A percentile compares a stretch with the other conserved stretches of the same genome.
These are phyloP conservation scores for Phaffomyces antillensis DNA, from an alignment of 805 yeast genomes.

Conservation along the genomic window DNA sequence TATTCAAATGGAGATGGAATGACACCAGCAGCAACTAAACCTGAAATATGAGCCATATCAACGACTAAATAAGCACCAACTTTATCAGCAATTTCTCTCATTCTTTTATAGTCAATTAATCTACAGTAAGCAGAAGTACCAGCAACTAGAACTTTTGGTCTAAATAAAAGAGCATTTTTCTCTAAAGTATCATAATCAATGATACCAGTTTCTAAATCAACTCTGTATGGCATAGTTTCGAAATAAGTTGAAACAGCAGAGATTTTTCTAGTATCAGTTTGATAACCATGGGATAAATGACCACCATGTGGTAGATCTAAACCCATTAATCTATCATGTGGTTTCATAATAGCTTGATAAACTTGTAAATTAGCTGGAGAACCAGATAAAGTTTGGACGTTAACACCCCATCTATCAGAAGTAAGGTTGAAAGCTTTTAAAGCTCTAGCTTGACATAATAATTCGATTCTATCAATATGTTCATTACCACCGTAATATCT, in stretches of 20 bases:
- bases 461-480: conserved; percentile 86
- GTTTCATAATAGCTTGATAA: conserved; percentile 81
- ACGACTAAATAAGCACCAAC: conserved; percentile 90
- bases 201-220: conserved; percentile 77
- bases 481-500: conserved; percentile 98
- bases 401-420: conserved; percentile 91
- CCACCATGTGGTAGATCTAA: conserved; percentile 98
- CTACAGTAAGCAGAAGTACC: conserved; percentile 97
- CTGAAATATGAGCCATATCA: conserved; percentile 98
- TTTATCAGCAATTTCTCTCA: conserved; percentile 84
- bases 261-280: conserved; percentile 82
- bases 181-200: conserved; percentile 88
- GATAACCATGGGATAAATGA: conserved; percentile 95
- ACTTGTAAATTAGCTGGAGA: conserved; percentile 95
- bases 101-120: conserved; percentile 80
- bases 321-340: conserved; percentile 94
- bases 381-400: conserved; percentile 92
- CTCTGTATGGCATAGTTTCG: conserved; percentile 96
- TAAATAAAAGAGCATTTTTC: conserved; percentile 74
- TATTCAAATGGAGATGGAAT: conserved; percentile 88
- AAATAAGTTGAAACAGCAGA: conserved; percentile 90
- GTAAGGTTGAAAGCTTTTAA: conserved; percentile 71
- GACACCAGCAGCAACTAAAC: conserved; percentile 91
- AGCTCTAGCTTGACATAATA: conserved; percentile 87
- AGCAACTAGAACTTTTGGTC: conserved; percentile 93